Evolutionary conservation across 345 rosid genomes (phyloP).

Genomic region (Eucalyptus pauciflora): DNA sequence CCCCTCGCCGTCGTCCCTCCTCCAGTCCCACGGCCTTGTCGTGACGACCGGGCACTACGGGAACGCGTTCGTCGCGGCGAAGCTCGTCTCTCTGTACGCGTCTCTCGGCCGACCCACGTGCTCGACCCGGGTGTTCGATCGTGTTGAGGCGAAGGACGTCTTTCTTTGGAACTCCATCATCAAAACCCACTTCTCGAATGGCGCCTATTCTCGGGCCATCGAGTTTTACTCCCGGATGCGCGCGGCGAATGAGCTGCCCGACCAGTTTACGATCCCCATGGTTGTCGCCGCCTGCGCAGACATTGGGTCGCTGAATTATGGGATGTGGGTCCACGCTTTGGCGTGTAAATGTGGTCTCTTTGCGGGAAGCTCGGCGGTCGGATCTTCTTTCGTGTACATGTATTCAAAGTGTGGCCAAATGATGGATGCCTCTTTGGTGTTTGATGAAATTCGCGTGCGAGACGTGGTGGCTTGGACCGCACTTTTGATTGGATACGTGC

Average conservation of each 20-base stretch:
- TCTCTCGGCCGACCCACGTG: constrained; percentile 11
- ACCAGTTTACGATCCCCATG: constrained; percentile 53
- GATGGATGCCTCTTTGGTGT: constrained; percentile 26
- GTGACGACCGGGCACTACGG: constrained; percentile 35
- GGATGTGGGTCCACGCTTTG: constrained; percentile 37
- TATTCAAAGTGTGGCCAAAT: constrained; percentile 35
- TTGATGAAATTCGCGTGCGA: constrained; percentile 50
- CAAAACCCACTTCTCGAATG: constrained; percentile 55
- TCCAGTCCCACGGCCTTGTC: constrained; percentile 32
- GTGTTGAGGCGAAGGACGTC: constrained; percentile 21
- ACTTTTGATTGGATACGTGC: constrained; percentile 49
- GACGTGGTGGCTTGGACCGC: constrained; percentile 70
- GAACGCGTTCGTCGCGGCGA: constrained; percentile 46
- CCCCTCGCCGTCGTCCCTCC: constrained; percentile 11
- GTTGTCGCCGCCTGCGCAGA: constrained; percentile 58
- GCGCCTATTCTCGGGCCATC: constrained; percentile 23
- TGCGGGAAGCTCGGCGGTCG: constrained; percentile 22
- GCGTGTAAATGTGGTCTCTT: constrained; percentile 35
- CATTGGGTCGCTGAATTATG: constrained; percentile 20
- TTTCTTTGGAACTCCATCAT: constrained; percentile 69
- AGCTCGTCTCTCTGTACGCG: constrained; percentile 48
- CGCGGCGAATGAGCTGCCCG: constrained; percentile 7
- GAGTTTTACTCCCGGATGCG: constrained; percentile 32
- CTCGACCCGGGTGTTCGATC: constrained; percentile 28
- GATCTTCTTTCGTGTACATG: constrained; percentile 50